Base-by-base conservation (phyloP, 345 rosid species). In the Litchi chinensis region DNA sequence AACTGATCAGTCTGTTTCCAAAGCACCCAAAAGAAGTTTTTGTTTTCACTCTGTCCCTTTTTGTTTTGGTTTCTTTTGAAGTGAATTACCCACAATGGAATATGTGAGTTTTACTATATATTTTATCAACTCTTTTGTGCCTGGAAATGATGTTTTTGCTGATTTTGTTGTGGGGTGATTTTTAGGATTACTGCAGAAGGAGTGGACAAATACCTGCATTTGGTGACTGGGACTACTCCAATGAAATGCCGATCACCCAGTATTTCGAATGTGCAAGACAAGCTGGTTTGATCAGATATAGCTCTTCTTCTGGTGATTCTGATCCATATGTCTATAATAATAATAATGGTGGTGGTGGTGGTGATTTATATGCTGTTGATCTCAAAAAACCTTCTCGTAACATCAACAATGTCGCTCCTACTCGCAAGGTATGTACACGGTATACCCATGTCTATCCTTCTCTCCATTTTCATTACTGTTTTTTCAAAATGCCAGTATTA, bases 241-340 rank as follows among this genome's bases (percentile, higher is more conserved):
- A 90, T 70, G 93, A 95, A 24, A 60, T 92, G 81, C 99, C 99
- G 48, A 95, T 95, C 67, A 95, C 99, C 59, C 98, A 91, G 86
- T 95, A 95, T 79, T 95, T 95, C 21, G 99, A 95, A 83, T 77
- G 86, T 70, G 96, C 99, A 68, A 88, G 97, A 81, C 96, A 93
- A 78, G 98, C 99, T 54, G 99, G 99, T 60, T 80, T 95, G 74
- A 77, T 89, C 32, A 89, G 93, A 65, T 84, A 79, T 81, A 87
- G 88, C 66, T 85, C 89, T 60, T 91, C 94, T 48, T 92, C 93
- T 4, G 96, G 96, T 5, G 96, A 90, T 71, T 89, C 89, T 13
- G 88, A 81, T 62, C 88, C 76, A 7, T 74, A 50, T 65, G 37
- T 64, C 11, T 72, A 57, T 10, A 68, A 39, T 32, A 18, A 1